A percentile compares a stretch with the other conserved stretches of the same genome.
phyloP scores from a whole-genome alignment of 1,139 yeast species.

The Williopsis jadinii region DNA sequence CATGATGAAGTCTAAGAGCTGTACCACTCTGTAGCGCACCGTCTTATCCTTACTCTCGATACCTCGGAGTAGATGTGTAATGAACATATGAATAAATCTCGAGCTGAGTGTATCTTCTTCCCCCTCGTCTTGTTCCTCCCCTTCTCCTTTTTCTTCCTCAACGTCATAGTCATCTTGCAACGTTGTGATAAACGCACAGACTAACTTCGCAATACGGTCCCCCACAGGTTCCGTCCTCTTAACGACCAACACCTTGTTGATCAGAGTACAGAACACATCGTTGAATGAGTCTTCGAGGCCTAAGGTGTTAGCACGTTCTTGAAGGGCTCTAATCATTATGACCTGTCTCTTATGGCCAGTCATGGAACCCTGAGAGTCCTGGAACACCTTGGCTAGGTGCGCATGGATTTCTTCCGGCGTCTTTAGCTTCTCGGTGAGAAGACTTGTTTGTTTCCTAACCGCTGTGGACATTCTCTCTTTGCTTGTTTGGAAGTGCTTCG shows the following conservation, averaged over 20 bases:
- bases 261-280: constrained; percentile 48
- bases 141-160: constrained; percentile 21
- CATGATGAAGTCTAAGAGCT: constrained; percentile 67
- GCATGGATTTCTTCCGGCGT: constrained; percentile 27
- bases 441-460: constrained; percentile 9
- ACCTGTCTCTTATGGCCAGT: constrained; percentile 76
- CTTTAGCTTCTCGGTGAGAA: constrained; percentile 9
- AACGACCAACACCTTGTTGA: constrained; percentile 58
- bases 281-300: constrained; percentile 53
- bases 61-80: constrained; percentile 67
- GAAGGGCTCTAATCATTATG: constrained; percentile 53
- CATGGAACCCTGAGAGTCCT: constrained; percentile 66
- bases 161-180: constrained; percentile 31
- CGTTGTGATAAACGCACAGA: constrained; percentile 55
- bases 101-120: constrained; percentile 37
- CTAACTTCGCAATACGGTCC: constrained; percentile 70
- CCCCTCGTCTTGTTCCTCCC: constrained; percentile 26
- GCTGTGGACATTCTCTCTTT: constrained; percentile 4
- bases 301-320: constrained; percentile 45
- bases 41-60: constrained; percentile 67
- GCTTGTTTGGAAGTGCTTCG: too few species aligned
- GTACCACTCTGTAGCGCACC: constrained; percentile 78
- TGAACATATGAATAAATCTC: constrained; percentile 51
- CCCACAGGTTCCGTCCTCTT: constrained; percentile 70
- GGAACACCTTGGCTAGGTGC: constrained; percentile 66